These are phyloP conservation scores for Xerocomellus intermedius DNA, from an alignment of 768 basidiomycete species.

Conservation along the genomic window DNA sequence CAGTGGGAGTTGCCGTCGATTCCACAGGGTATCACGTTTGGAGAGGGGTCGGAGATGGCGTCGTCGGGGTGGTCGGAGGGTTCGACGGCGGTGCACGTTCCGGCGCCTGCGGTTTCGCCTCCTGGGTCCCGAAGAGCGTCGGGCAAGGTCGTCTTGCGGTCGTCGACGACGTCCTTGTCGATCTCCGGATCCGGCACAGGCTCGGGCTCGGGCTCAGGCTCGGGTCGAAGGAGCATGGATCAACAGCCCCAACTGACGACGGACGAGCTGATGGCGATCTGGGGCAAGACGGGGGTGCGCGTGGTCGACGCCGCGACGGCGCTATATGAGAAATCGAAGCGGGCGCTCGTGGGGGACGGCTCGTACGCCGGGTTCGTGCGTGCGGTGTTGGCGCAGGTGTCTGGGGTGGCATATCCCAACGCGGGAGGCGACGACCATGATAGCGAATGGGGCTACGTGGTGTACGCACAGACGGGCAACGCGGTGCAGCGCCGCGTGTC, in stretches of 20 bases:
- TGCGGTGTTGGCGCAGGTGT: conserved; percentile 63
- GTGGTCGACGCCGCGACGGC: conserved; percentile 67
- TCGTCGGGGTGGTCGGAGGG: conserved; percentile 68
- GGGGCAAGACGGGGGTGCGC: conserved; percentile 73
- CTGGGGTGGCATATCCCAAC: conserved; percentile 47
- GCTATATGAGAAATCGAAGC: conserved; percentile 75
- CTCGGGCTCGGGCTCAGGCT: neutral
- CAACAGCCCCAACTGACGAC: conserved; percentile 38
- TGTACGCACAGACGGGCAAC: conserved; percentile 68
- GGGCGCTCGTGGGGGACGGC: conserved; percentile 78
- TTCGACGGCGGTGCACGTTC: conserved; percentile 36
- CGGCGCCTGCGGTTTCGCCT: conserved; percentile 19
- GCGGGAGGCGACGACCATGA: conserved; percentile 32
- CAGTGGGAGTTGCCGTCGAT: conserved; percentile 71
- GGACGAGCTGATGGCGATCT: conserved; percentile 69
- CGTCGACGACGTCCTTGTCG: conserved; percentile 10
- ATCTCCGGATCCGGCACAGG: neutral
- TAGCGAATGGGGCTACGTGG: conserved; percentile 59
- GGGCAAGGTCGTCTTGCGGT: conserved; percentile 2
- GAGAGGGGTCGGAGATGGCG: conserved; percentile 40
- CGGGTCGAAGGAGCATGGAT: conserved; percentile 25
- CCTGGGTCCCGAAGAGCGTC: conserved; percentile 8
- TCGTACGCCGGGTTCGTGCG: conserved; percentile 76
- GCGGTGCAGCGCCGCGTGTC: conserved; percentile 70
- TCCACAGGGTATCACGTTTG: conserved; percentile 53